Evolutionary conservation across 768 basidiomycete genomes (phyloP).

Genomic region (Lactifluus subvellereus): DNA sequence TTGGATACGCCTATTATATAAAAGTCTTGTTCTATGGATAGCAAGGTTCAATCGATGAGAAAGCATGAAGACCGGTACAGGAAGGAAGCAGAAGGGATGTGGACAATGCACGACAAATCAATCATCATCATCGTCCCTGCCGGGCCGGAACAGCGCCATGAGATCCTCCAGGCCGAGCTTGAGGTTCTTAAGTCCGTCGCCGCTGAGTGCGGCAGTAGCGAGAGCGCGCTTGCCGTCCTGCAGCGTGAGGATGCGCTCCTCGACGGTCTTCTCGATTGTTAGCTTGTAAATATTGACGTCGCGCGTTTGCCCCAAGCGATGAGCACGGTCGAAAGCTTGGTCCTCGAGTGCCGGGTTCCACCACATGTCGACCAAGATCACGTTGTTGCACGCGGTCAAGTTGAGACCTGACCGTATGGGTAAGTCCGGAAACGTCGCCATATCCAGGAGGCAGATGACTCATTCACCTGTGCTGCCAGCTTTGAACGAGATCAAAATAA

Average conservation of each 20-base stretch:
- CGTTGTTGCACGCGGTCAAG: slow-evolving; percentile 88
- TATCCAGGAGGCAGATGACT: neutral
- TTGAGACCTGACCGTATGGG: slow-evolving; percentile 59
- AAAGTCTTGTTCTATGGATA: neutral
- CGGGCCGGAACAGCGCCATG: slow-evolving; percentile 67
- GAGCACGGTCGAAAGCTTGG: slow-evolving; percentile 90
- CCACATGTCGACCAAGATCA: slow-evolving; percentile 91
- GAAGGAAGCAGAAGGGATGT: neutral
- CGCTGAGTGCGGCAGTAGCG: slow-evolving; percentile 77
- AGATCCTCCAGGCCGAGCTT: slow-evolving; percentile 83
- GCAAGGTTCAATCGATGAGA: neutral
- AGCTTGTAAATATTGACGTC: slow-evolving; percentile 88
- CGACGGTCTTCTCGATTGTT: slow-evolving; percentile 80
- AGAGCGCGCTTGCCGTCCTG: slow-evolving; percentile 89
- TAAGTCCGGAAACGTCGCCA: neutral
- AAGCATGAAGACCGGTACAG: neutral
- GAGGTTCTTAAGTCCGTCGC: slow-evolving; percentile 81
- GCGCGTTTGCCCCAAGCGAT: slow-evolving; percentile 83
- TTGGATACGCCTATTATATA: neutral
- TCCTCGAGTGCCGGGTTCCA: slow-evolving; percentile 93
- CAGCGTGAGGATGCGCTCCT: slow-evolving; percentile 84
- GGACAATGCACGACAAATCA: neutral
- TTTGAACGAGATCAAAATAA: slow-evolving; percentile 95
- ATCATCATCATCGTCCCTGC: slow-evolving; percentile 42
- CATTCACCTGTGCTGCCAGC: slow-evolving; percentile 81